Evolutionary conservation across 768 basidiomycete genomes (phyloP), one percentile per base, ranked within the genome.

Genomic region (Russula compacta): DNA sequence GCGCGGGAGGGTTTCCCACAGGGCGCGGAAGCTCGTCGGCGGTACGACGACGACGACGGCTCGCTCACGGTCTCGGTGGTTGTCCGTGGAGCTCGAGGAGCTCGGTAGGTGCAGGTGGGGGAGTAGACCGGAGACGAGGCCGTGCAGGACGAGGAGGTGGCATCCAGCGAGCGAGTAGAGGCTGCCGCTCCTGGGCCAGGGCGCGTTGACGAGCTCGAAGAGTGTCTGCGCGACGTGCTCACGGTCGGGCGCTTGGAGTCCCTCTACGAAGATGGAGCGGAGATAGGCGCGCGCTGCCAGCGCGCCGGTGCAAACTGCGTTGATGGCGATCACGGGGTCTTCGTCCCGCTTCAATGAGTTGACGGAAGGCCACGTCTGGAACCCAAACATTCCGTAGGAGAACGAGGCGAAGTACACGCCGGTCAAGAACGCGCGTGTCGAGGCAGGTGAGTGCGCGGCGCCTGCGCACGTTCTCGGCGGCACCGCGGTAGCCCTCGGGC

Each of bases 301-400:
- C 3, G 46, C 47, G 9, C 59, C 59, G 1, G 59, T 47, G 8
- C 35, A 44, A 17, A 59, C 29, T 2, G 58, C 44, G 2, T 60
- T 56, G 9, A 60, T 40, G 8, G 53, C 53, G 33, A 60, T 48
- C 32, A 42, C 32, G 0, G 53, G 53, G 21, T 60, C 53, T 10
- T 60, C 39, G 47, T 49, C 53, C 5, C 59, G 46, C 19, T 60
- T 55, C 12, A 60, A 15, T 7, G 53, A 60, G 39, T 56, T 52
- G 19, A 60, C 38, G 15, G 53, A 55, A 11, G 19, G 19, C 59
- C 59, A 56, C 6, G 50, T 59, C 35, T 52, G 36, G 19, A 24
- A 14, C 32, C 59, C 53, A 8, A 56, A 49, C 46, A 49, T 55
- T 3, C 33, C 21, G 12, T 55, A 49, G 39, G 46, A 48, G 47